phyloP scores from a whole-genome alignment of 495 filamentous ascomycete genomes.

The Lineolata rhizophorae region DNA sequence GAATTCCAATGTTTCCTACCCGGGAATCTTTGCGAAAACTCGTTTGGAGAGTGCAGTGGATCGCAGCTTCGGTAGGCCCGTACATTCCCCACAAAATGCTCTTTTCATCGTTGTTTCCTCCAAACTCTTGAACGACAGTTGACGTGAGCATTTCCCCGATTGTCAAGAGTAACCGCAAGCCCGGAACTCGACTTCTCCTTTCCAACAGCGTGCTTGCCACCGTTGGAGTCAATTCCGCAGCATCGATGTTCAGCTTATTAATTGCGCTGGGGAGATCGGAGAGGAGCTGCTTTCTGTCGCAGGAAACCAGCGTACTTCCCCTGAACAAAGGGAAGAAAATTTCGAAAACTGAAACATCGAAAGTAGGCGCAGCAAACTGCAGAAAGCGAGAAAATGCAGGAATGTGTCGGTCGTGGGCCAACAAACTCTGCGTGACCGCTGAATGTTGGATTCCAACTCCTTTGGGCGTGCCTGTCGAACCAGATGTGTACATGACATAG shows the following conservation, averaged over 20 bases:
- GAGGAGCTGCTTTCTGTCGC: slow-evolving; percentile 38
- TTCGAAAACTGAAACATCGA: slow-evolving; percentile 77
- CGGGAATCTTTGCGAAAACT: slow-evolving; percentile 23
- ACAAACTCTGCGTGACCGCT: slow-evolving; percentile 51
- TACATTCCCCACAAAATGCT: slow-evolving; percentile 67
- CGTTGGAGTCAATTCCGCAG: slow-evolving; percentile 64
- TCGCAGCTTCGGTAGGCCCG: slow-evolving; percentile 65
- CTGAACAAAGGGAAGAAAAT: slow-evolving; percentile 64
- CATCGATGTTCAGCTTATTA: slow-evolving; percentile 42
- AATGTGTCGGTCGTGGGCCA: slow-evolving; percentile 55
- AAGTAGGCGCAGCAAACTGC: slow-evolving; percentile 71
- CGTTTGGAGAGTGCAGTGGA: slow-evolving; percentile 44
- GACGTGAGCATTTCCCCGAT: slow-evolving; percentile 76
- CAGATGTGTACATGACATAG: slow-evolving; percentile 83
- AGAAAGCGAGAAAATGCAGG: slow-evolving; percentile 54
- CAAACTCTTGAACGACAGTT: slow-evolving; percentile 52
- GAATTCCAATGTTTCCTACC: slow-evolving; percentile 45
- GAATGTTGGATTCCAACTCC: slow-evolving; percentile 59
- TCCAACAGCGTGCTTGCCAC: slow-evolving; percentile 48
- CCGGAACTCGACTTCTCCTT: slow-evolving; percentile 34
- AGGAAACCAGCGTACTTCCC: slow-evolving; percentile 46
- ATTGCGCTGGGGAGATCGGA: slow-evolving; percentile 46
- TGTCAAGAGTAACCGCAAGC: slow-evolving; percentile 41
- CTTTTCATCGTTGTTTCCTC: slow-evolving; percentile 14
- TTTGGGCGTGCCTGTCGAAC: slow-evolving; percentile 76